These are phyloP conservation scores for Kalaharituber pfeilii DNA, from an alignment of 2,329 filamentous ascomycete species.

Conservation along the genomic window DNA sequence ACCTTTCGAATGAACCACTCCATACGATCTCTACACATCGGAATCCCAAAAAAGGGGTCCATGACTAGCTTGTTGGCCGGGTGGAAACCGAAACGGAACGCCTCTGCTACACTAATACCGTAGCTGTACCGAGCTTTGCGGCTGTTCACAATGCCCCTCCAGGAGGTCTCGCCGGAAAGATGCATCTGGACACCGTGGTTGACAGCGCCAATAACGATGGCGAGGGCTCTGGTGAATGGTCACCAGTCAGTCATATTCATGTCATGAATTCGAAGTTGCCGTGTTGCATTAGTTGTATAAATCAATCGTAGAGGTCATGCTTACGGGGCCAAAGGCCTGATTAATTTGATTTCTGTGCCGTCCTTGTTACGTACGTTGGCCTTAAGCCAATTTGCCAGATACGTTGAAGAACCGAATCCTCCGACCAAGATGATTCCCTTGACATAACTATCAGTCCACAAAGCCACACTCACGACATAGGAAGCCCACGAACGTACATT, in stretches of 20 bases:
- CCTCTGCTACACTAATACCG: not conserved
- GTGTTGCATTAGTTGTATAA: not conserved
- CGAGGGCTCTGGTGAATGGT: not conserved
- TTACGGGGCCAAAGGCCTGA: not conserved
- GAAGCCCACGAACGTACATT: not conserved
- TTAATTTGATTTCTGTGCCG: not conserved
- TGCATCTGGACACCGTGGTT: not conserved
- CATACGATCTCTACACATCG: not conserved
- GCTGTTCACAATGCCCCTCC: not conserved
- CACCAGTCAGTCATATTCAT: not conserved
- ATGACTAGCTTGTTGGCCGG: not conserved
- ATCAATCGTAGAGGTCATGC: not conserved
- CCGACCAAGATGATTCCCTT: constrained; percentile 20
- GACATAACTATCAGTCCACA: not conserved
- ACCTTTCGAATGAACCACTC: not conserved
- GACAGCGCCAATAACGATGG: not conserved
- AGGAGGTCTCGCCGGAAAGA: not conserved
- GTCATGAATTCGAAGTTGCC: not conserved
- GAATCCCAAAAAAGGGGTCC: not conserved
- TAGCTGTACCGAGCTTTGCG: not conserved
- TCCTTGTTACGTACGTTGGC: not conserved
- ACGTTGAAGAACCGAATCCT: constrained; percentile 21
- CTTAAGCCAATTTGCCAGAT: constrained; percentile 16
- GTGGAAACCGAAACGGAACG: not conserved
- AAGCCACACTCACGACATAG: not conserved